phyloP scores from a whole-genome alignment of 1,284 basidiomycete genomes.

The Phellopilus nigrolimitatus region DNA sequence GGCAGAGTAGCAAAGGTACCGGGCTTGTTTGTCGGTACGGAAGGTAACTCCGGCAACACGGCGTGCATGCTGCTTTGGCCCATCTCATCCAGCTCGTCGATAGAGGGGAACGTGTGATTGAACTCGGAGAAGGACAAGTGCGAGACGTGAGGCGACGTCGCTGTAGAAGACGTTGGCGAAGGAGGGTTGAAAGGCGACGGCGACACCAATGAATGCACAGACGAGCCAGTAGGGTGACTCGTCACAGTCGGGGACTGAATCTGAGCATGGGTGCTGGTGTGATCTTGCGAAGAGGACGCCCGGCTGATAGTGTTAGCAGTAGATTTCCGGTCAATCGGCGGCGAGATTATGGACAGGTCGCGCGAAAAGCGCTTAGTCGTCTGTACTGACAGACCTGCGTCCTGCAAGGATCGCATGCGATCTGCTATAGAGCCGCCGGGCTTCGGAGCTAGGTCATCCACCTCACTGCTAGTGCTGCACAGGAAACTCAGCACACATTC shows the following conservation, averaged over 20 bases:
- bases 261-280: conserved; percentile 21
- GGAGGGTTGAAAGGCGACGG: conserved; percentile 66
- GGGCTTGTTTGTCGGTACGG: conserved; percentile 38
- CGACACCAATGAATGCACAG: conserved; percentile 56
- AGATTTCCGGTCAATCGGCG: conserved; percentile 14
- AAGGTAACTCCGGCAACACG: conserved; percentile 39
- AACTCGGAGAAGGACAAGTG: conserved; percentile 48
- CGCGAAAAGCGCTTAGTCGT: conserved; percentile 49
- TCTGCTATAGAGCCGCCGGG: conserved; percentile 62
- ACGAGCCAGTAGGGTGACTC: conserved; percentile 31
- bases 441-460: conserved; percentile 35
- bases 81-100: conserved; percentile 68
- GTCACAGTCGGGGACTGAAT: conserved; percentile 21
- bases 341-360: conserved; percentile 31
- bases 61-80: conserved; percentile 14
- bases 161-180: conserved; percentile 56
- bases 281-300: conserved; percentile 3
- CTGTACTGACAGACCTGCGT: conserved; percentile 52
- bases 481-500: background rate
- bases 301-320: conserved; percentile 7
- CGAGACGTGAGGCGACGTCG: conserved; percentile 35
- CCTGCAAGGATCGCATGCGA: conserved; percentile 64
- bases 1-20: conserved; percentile 27
- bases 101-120: conserved; percentile 60
- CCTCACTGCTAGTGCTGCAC: conserved; percentile 18